phyloP scores from a whole-genome alignment of 306 rosid genomes.

The Echinosophora koreensis region DNA sequence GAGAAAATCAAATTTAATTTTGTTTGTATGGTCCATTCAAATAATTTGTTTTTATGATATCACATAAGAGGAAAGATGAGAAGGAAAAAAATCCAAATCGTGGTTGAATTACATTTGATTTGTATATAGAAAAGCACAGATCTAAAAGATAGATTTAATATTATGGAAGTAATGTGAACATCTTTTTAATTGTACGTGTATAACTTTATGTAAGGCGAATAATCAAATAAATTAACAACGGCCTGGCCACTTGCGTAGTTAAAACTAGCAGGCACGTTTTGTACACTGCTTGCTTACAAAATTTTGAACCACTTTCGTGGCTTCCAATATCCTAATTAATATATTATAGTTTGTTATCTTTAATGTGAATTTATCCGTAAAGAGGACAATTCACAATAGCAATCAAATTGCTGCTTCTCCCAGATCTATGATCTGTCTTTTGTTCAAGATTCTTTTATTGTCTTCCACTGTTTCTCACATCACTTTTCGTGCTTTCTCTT shows the following conservation, averaged over 20 bases:
- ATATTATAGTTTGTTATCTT: background rate
- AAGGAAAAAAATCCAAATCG: too few relatives aligned
- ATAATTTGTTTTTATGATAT: too few relatives aligned
- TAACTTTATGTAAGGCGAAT: background rate
- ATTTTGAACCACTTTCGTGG: background rate
- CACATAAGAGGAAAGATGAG: too few relatives aligned
- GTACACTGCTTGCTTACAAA: background rate
- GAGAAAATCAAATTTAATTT: too few relatives aligned
- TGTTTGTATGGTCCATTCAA: too few relatives aligned
- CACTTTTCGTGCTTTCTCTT: conserved; percentile 31
- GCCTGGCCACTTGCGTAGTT: background rate
- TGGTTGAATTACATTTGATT: too few relatives aligned
- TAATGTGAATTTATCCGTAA: background rate
- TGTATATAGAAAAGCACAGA: too few relatives aligned
- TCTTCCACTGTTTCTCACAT: conserved; percentile 35
- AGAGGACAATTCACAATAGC: conserved; percentile 29
- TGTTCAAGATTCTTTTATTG: conserved; percentile 24
- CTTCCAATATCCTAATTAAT: background rate
- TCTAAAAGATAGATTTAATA: too few relatives aligned
- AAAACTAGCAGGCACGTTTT: background rate
- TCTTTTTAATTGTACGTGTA: too few relatives aligned
- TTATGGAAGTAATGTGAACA: background rate
- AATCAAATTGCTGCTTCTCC: conserved; percentile 16
- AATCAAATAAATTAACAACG: background rate
- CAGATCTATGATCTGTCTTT: conserved; percentile 32